Conservation (phyloP, 805 yeast species). For the Zygotorulaspora florentina region DNA sequence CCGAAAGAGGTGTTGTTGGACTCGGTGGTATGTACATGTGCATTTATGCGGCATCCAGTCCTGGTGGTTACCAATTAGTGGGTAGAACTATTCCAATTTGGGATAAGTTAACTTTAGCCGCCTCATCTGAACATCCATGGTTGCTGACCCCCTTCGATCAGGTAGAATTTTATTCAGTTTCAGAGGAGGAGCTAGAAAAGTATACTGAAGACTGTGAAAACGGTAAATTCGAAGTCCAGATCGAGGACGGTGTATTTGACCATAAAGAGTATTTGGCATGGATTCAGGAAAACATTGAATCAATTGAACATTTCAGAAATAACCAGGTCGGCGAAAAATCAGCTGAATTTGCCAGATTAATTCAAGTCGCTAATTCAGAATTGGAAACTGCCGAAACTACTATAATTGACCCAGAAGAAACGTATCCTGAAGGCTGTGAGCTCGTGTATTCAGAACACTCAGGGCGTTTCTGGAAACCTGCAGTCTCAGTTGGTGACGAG, state of each 20-base stretch:
- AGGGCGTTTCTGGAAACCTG: conserved; percentile 95
- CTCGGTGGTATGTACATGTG: conserved; percentile 99
- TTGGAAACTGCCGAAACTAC: conserved; percentile 51
- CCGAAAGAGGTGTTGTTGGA: conserved; percentile 97
- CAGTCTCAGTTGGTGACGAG: conserved; percentile 71
- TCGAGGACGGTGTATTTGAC: conserved; percentile 75
- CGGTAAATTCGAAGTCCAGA: conserved; percentile 73
- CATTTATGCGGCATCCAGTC: conserved; percentile 95
- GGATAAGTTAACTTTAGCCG: conserved; percentile 85
- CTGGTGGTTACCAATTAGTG: conserved; percentile 96
- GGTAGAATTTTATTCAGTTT: conserved; percentile 88
- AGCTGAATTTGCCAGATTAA: conserved; percentile 79
- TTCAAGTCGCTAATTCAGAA: conserved; percentile 76
- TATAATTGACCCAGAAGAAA: conserved; percentile 44
- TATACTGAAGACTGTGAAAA: conserved; percentile 69
- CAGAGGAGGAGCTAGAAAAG: conserved; percentile 74
- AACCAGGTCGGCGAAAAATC: conserved; percentile 75
- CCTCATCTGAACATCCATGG: conserved; percentile 71
- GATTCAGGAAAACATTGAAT: conserved; percentile 66
- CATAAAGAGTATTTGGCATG: conserved; percentile 73
- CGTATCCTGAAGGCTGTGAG: conserved; percentile 73
- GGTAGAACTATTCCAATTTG: conserved; percentile 97
- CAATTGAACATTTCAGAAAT: conserved; percentile 64
- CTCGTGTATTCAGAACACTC: conserved; percentile 89
- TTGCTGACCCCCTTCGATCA: conserved; percentile 88